Conservation (phyloP, 805 yeast species). For the Cyberlindnera veronae region DNA sequence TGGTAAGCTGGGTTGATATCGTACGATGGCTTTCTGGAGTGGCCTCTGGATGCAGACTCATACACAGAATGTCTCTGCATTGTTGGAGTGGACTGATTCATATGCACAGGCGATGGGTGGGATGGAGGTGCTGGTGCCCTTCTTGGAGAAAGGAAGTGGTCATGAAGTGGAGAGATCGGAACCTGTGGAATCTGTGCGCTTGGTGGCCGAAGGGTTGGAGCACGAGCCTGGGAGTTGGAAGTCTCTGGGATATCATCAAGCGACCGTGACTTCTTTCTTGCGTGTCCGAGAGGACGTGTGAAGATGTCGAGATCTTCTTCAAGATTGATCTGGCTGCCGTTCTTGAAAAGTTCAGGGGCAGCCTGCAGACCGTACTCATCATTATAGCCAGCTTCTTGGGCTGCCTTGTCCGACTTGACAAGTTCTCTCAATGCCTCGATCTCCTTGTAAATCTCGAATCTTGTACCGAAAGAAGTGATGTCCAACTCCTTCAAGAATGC, state of each 20-base stretch:
- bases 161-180: constrained; percentile 16
- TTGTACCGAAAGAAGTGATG: constrained; percentile 87
- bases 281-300: constrained; percentile 35
- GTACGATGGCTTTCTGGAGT: constrained; percentile 30
- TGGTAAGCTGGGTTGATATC: constrained; percentile 20
- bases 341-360: constrained; percentile 16
- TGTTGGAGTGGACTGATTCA: constrained; percentile 21
- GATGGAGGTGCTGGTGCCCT: constrained; percentile 70
- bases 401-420: constrained; percentile 6
- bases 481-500: constrained; percentile 88
- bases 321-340: constrained; percentile 4
- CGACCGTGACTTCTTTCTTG: constrained; percentile 49
- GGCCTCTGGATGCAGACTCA: constrained; percentile 18
- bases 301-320: constrained; percentile 18
- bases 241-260: constrained; percentile 39
- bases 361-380: constrained; percentile 15
- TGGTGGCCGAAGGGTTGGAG: constrained; percentile 16
- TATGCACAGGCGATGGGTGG: constrained; percentile 40
- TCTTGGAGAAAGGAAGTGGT: constrained; percentile 60
- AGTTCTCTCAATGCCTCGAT: constrained; percentile 59
- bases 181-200: constrained; percentile 16
- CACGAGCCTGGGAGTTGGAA: constrained; percentile 4
- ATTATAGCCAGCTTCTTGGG: constrained; percentile 6
- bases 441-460: constrained; percentile 88
- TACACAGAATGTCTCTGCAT: constrained; percentile 26